phyloP scores from a whole-genome alignment of 2,329 filamentous ascomycete species.

The Penicillium crustosum region DNA sequence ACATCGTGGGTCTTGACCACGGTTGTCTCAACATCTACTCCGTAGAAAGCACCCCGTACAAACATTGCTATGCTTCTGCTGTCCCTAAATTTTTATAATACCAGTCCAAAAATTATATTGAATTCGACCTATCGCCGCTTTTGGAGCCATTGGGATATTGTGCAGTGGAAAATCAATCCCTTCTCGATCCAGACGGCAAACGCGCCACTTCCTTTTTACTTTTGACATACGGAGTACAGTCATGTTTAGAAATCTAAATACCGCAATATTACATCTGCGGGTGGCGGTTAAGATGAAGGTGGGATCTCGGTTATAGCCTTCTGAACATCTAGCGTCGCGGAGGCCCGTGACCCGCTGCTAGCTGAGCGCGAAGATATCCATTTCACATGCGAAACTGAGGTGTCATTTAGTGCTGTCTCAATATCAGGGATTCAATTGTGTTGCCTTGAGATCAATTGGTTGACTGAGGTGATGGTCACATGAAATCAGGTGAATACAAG shows the following conservation, averaged over 20 bases:
- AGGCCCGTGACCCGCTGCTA: neutral
- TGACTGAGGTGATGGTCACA: neutral
- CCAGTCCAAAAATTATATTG: neutral
- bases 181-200: slow-evolving; percentile 8
- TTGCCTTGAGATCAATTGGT: neutral
- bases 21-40: neutral
- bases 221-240: too few relatives aligned
- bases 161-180: neutral
- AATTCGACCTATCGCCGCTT: too few relatives aligned
- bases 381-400: slow-evolving; percentile 5
- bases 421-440: neutral
- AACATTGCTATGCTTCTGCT: neutral
- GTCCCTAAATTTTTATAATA: neutral
- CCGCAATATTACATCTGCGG: neutral
- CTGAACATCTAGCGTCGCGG: neutral
- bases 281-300: neutral
- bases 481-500: neutral
- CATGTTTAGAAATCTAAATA: neutral
- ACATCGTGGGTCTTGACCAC: slow-evolving; percentile 5
- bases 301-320: neutral
- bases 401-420: neutral
- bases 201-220: slow-evolving; percentile 4
- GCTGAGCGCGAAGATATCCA: neutral
- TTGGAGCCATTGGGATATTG: neutral
- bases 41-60: too few relatives aligned